These are phyloP conservation scores for Fonsecaea multimorphosa DNA, from an alignment of 2,329 filamentous ascomycete genomes.

Conservation along the genomic window DNA sequence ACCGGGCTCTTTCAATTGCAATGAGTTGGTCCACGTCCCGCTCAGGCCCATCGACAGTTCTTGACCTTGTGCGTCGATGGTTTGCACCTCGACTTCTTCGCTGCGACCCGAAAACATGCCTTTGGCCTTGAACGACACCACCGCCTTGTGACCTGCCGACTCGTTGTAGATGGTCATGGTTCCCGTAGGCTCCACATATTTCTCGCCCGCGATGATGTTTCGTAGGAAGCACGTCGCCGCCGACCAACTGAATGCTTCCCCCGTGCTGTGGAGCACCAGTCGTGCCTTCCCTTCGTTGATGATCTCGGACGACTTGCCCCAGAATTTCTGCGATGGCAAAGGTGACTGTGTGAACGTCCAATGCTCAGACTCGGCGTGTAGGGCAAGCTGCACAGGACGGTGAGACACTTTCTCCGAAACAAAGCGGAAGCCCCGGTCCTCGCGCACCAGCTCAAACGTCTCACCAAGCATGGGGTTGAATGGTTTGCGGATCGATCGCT, in stretches of 20 bases:
- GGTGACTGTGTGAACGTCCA: conserved; percentile 92
- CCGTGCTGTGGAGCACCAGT: conserved; percentile 73
- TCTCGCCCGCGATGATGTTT: conserved; percentile 97
- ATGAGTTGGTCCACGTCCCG: conserved; percentile 82
- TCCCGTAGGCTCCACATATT: conserved; percentile 94
- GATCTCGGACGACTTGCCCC: conserved; percentile 95
- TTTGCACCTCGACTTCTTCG: conserved; percentile 83
- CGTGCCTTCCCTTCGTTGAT: conserved; percentile 88
- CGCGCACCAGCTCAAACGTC: conserved; percentile 88
- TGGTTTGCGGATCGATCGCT: conserved; percentile 90
- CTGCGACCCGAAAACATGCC: conserved; percentile 96
- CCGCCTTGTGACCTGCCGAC: conserved; percentile 78
- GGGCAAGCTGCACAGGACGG: conserved; percentile 87
- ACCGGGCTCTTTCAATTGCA: conserved; percentile 70
- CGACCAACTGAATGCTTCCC: conserved; percentile 87
- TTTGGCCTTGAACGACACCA: conserved; percentile 90
- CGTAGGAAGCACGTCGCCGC: conserved; percentile 88
- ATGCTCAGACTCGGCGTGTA: conserved; percentile 82
- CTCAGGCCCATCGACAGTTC: conserved; percentile 70
- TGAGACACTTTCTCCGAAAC: conserved; percentile 96
- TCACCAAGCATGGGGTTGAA: conserved; percentile 98
- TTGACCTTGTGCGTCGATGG: conserved; percentile 69
- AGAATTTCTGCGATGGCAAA: conserved; percentile 93
- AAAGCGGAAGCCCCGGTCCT: conserved; percentile 85
- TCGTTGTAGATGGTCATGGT: conserved; percentile 88